Conservation (phyloP, 2,329 filamentous ascomycete genomes). For the Neoscytalidium dimidiatum region DNA sequence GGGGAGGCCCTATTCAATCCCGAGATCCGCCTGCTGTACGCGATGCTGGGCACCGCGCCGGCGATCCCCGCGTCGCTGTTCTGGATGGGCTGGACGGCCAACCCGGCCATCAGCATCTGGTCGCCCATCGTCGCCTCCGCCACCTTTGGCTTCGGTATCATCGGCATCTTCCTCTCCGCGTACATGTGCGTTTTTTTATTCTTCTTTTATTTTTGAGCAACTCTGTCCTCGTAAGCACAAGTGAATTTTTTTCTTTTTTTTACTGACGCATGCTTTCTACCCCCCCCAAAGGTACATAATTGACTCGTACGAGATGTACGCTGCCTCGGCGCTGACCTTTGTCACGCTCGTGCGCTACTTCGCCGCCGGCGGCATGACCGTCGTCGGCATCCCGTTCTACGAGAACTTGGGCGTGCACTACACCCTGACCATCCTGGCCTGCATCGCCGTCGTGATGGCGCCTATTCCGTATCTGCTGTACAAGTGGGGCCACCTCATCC, state of each 20-base stretch:
- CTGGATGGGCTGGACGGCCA: constrained; percentile 60
- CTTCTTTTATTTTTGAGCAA: too few species aligned
- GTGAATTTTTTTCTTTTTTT: too few species aligned
- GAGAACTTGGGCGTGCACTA: constrained; percentile 39
- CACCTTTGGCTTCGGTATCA: constrained; percentile 54
- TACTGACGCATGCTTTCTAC: too few species aligned
- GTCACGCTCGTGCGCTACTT: constrained; percentile 44
- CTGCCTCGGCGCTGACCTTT: constrained; percentile 50
- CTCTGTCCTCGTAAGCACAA: too few species aligned
- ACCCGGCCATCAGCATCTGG: constrained; percentile 51
- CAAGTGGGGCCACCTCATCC: constrained; percentile 28
- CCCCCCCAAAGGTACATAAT: too few species aligned
- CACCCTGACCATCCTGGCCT: constrained; percentile 41
- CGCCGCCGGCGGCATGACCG: constrained; percentile 43
- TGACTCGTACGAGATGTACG: constrained; percentile 57
- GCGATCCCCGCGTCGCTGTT: constrained; percentile 56
- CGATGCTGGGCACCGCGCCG: constrained; percentile 52
- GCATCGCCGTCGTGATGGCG: constrained; percentile 33
- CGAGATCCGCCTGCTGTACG: constrained; percentile 57
- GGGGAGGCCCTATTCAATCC: constrained; percentile 47
- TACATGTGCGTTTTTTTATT: too few species aligned
- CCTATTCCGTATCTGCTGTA: constrained; percentile 41
- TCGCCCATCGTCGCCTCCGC: constrained; percentile 53
- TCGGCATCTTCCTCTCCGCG: constrained; percentile 50
- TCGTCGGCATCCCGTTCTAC: constrained; percentile 43